Evolutionary conservation across 2,329 filamentous ascomycete species (phyloP), one percentile per base, ranked within the genome.

Genomic region (Sarocladiaceae sp.): DNA sequence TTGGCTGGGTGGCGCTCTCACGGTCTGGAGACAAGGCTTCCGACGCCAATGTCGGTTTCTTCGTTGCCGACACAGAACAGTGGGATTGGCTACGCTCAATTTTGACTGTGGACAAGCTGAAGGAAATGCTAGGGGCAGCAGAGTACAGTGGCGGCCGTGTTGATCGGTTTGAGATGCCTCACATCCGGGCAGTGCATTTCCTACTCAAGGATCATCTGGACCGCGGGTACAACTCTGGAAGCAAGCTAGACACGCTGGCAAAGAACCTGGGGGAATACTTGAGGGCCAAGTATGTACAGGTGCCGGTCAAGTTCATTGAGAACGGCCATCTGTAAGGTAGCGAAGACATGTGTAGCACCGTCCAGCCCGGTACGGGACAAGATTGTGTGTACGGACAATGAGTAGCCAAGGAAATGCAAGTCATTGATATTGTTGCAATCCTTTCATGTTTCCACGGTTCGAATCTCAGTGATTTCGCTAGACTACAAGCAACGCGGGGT

Each of bases 261-360:
- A 70, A 69, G 60, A 66, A 67, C 45, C 53, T 58, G 15, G 58
- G 56, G 44, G 65, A 68, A 55, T 68, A 66, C 47, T 43, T 69
- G 47, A 51, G 65, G 39, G 60, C 62, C 2, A 67, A 64, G 51
- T 58, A 54, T 31, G 61, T 69, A 9, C 63, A 68, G 45, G 51
- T 68, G 5, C 66, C 65, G 9, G 57, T 59, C n/a, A 52, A 57
- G 46, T 69, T 68, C 53, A 50, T 67, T 4, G 48, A 53, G n/a
- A 31, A 35, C 6, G 34, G 40, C 4, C 39, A 41, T 32, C 26
- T 47, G 5, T 18, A 26, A 33, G 27, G 20, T n/a, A n/a, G n/a
- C n/a, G n/a, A n/a, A n/a, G n/a, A n/a, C n/a, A n/a, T n/a, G n/a
- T n/a, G n/a, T n/a, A n/a, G n/a, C n/a, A n/a, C n/a, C n/a, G n/a